Percentiles rank a stretch among this genome's conserved stretches.
Evolutionary conservation across 2,329 filamentous ascomycete species (phyloP).

Genomic region (Fusarium sp.): DNA sequence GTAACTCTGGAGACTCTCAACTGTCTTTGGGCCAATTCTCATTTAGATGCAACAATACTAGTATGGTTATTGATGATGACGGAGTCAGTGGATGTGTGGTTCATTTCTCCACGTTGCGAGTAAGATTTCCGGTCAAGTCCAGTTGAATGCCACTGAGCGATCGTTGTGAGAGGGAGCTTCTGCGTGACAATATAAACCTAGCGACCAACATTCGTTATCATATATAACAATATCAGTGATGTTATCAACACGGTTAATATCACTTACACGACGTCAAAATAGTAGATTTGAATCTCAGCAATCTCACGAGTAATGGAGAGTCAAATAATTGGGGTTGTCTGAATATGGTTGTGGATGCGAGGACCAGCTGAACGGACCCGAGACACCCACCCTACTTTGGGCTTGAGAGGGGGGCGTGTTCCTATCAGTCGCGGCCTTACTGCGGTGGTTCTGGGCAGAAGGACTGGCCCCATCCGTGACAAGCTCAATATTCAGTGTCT

Average conservation of each 20-base stretch:
- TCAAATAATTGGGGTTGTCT: constrained; percentile 28
- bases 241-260: not conserved
- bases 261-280: constrained; percentile 19
- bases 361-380: constrained; percentile 30
- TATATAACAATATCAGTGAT: not conserved
- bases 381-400: constrained; percentile 3
- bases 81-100: not conserved
- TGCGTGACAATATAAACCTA: not conserved
- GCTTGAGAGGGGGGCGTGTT: constrained; percentile 31
- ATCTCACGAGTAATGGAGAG: constrained; percentile 31
- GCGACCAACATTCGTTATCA: too few species aligned
- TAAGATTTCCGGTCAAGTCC: not conserved
- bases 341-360: constrained; percentile 30
- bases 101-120: constrained; percentile 9
- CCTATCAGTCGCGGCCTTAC: constrained; percentile 45
- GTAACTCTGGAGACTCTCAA: constrained; percentile 1
- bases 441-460: constrained; percentile 43
- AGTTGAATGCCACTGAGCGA: not conserved
- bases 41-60: not conserved
- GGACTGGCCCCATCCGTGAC: constrained; percentile 37
- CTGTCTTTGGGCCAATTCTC: not conserved
- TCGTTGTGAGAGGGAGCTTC: not conserved
- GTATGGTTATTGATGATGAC: constrained; percentile 8
- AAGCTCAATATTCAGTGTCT: constrained; percentile 45
- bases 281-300: constrained; percentile 14